Base-by-base conservation (phyloP, 176 grass and related monocot genomes). In the Panicum miliaceum region DNA sequence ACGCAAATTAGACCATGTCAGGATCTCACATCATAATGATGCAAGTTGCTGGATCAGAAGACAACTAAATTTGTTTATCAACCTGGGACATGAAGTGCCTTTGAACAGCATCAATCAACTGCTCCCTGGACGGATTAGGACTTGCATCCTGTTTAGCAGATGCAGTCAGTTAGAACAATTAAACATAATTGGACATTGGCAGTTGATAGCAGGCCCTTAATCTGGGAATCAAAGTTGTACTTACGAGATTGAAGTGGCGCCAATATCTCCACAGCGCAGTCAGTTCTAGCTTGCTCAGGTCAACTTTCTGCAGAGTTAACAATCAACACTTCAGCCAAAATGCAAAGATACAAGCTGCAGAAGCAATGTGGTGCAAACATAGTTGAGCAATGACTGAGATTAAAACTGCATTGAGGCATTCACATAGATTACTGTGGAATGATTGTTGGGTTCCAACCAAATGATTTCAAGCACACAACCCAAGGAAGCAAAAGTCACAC, bases 71-170 rank as follows among this genome's bases (percentile, higher is more conserved):
- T 73, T 79, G 20, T 64, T 76, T 84, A 67, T 25, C 68, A 81
- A 97, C 94, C 87, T 97, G 94, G 37, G 91, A 86, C 87, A 91
- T 88, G 75, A 97, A 97, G 78, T 97, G 94, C 87, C 89, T 93
- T 66, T 88, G 91, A 60, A 93, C 94, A 75, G 84, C 89, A 79
- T 97, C 91, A 86, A 97, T 71, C 60, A 97, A 68, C 64, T 97
- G 89, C 81, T 93, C 94, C 82, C 84, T 93, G 58, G 94, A 97
- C 57, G 89, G 94, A 40, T 97, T 97, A 78, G 89, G 87, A 70
- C 25, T 90, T 29, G 81, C 87, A 91, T 91, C 87, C 94, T 93
- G 86, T 69, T 70, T 22, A 84, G 35, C 1, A 47, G 62, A 57
- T 42, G 76, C 77, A 82, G 71, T 22, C 46, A 58, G 15, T 75